Evolutionary conservation across 108 stramenopile genomes (phyloP).

Genomic region (Mediolabrus comicus): DNA sequence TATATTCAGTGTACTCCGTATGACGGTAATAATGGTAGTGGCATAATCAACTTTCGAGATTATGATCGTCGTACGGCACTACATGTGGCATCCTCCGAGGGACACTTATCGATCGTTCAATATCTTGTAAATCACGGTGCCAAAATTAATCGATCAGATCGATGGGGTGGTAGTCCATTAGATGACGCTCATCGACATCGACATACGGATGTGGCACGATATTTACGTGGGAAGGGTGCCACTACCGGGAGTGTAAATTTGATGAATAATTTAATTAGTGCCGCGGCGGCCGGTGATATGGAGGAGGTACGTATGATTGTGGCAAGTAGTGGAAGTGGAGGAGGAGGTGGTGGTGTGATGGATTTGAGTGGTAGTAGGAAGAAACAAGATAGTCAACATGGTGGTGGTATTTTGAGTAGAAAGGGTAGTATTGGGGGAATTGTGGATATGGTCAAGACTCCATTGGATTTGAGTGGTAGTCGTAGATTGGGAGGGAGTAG

Average conservation of each 20-base stretch:
- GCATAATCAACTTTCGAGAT: conserved; percentile 89
- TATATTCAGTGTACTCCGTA: too few relatives aligned
- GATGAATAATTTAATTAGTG: conserved; percentile 70
- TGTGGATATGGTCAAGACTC: not conserved
- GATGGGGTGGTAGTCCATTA: conserved; percentile 76
- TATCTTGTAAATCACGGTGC: conserved; percentile 63
- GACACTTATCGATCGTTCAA: conserved; percentile 65
- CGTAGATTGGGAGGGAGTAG: not conserved
- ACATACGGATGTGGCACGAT: conserved; percentile 65
- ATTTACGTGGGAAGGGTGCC: conserved; percentile 69
- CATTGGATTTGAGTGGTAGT: conserved; percentile 28
- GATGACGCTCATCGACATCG: conserved; percentile 90
- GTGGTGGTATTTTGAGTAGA: conserved; percentile 11
- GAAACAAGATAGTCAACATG: not conserved
- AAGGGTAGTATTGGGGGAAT: conserved; percentile 13
- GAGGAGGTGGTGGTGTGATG: not conserved
- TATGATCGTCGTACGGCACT: conserved; percentile 88
- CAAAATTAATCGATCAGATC: conserved; percentile 71
- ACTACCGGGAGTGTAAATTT: conserved; percentile 67
- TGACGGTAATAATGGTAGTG: too few relatives aligned
- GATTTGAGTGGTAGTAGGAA: not conserved
- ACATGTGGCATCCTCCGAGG: conserved; percentile 84
- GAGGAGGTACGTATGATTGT: conserved; percentile 72
- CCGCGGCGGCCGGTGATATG: conserved; percentile 79
- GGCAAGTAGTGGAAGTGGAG: too few relatives aligned